Conservation (phyloP, 2,329 filamentous ascomycete genomes). For the Nemania abortiva region DNA sequence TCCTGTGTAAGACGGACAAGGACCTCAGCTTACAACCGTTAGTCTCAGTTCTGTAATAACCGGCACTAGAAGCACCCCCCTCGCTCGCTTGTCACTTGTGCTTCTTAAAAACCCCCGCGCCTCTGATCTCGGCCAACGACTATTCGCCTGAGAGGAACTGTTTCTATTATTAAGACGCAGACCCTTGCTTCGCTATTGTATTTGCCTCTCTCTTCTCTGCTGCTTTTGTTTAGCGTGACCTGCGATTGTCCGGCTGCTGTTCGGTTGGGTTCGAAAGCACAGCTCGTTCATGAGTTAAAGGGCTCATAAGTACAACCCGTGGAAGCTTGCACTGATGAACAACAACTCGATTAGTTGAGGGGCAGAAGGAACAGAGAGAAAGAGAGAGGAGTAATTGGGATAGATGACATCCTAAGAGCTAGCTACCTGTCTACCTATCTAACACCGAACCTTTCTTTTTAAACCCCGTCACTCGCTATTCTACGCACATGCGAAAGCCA, state of each 20-base stretch:
- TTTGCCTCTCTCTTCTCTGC: slow-evolving; percentile 6
- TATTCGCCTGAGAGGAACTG: slow-evolving; percentile 20
- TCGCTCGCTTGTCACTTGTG: slow-evolving; percentile 18
- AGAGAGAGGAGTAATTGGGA: background rate
- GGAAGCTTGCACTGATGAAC: background rate
- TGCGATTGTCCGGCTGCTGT: slow-evolving; percentile 16
- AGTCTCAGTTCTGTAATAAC: slow-evolving; percentile 20
- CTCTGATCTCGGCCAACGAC: slow-evolving; percentile 32
- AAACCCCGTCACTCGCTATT: background rate
- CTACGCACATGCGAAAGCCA: slow-evolving; percentile 11
- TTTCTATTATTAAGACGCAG: slow-evolving; percentile 36
- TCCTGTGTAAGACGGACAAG: slow-evolving; percentile 23
- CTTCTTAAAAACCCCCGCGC: slow-evolving; percentile 29
- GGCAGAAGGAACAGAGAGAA: background rate
- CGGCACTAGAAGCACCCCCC: slow-evolving; percentile 27
- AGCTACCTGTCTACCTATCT: background rate
- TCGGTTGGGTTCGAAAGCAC: slow-evolving; percentile 12
- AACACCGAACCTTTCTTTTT: background rate
- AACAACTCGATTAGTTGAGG: background rate
- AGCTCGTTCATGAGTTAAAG: background rate
- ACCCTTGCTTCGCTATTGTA: slow-evolving; percentile 23
- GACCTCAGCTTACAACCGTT: slow-evolving; percentile 27
- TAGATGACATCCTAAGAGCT: background rate
- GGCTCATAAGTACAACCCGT: background rate
- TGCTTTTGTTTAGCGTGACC: slow-evolving; percentile 7